These are phyloP conservation scores for Sporothrix schenckii DNA, from an alignment of 2,329 filamentous ascomycete species.

Conservation along the genomic window DNA sequence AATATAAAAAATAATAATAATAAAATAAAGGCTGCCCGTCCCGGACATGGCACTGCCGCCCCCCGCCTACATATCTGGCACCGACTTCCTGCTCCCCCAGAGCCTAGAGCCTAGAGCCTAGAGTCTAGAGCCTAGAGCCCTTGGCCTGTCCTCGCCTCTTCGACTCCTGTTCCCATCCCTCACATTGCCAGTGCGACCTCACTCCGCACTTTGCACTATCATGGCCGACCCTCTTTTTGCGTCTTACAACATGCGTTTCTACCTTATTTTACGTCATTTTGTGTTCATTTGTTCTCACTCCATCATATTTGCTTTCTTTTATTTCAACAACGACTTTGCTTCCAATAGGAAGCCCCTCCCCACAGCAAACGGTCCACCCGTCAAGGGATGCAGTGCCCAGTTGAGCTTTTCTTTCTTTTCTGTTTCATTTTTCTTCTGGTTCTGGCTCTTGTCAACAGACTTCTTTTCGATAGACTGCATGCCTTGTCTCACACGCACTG, in stretches of 20 bases:
- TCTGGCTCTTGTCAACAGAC: not conserved
- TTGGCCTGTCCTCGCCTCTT: not conserved
- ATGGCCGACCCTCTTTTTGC: conserved; percentile 19
- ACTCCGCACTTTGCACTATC: not conserved
- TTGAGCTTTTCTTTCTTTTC: not conserved
- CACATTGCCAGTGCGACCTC: not conserved
- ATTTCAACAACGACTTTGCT: not conserved
- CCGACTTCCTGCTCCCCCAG: not conserved
- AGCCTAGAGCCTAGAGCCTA: too few species aligned
- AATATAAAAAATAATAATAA: too few species aligned
- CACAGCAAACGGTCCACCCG: not conserved
- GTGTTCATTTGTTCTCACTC: not conserved
- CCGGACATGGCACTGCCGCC: not conserved
- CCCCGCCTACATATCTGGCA: not conserved
- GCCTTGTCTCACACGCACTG: conserved; percentile 2
- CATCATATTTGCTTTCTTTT: not conserved
- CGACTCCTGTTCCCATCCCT: not conserved
- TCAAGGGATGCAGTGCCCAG: not conserved
- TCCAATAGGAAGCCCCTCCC: too few species aligned
- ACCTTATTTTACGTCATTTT: not conserved
- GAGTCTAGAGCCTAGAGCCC: too few species aligned
- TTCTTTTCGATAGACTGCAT: not conserved
- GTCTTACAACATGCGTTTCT: not conserved
- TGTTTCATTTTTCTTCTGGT: not conserved
- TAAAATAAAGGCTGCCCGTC: too few species aligned